phyloP scores from a whole-genome alignment of 805 yeast genomes.

The Saccharomycopsis capsularis region DNA sequence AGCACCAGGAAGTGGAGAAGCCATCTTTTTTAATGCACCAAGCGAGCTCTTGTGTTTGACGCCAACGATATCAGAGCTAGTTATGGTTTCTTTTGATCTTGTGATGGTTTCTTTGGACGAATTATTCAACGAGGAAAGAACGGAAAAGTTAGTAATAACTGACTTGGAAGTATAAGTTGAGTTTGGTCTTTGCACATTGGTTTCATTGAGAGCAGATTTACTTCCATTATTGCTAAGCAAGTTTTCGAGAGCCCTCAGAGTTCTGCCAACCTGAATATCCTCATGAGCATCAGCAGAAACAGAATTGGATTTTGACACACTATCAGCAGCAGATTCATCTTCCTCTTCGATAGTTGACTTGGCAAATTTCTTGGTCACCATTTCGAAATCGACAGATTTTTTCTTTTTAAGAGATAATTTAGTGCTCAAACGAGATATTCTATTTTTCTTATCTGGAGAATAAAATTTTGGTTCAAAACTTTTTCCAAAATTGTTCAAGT shows the following conservation, averaged over 20 bases:
- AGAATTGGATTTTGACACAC: not conserved
- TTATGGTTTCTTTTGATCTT: constrained; percentile 6
- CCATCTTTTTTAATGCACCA: constrained; percentile 12
- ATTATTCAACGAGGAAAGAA: constrained; percentile 2
- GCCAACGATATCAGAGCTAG: constrained; percentile 2
- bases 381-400: constrained; percentile 16
- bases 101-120: constrained; percentile 14
- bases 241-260: not conserved
- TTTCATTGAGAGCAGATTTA: not conserved
- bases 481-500: constrained; percentile 17
- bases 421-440: not conserved
- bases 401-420: constrained; percentile 13
- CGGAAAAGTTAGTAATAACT: not conserved
- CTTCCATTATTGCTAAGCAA: not conserved
- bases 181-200: not conserved
- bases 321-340: not conserved
- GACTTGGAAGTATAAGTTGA: constrained; percentile 1
- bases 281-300: not conserved
- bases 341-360: not conserved
- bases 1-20: not conserved
- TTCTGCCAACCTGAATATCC: not conserved
- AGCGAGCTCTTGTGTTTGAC: constrained; percentile 3
- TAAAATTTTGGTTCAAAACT: constrained; percentile 13
- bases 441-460: constrained; percentile 11
- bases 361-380: constrained; percentile 9